Evolutionary conservation across 2,329 filamentous ascomycete species (phyloP), one percentile per base, ranked within the genome.

Genomic region (Penicillium olsonii): DNA sequence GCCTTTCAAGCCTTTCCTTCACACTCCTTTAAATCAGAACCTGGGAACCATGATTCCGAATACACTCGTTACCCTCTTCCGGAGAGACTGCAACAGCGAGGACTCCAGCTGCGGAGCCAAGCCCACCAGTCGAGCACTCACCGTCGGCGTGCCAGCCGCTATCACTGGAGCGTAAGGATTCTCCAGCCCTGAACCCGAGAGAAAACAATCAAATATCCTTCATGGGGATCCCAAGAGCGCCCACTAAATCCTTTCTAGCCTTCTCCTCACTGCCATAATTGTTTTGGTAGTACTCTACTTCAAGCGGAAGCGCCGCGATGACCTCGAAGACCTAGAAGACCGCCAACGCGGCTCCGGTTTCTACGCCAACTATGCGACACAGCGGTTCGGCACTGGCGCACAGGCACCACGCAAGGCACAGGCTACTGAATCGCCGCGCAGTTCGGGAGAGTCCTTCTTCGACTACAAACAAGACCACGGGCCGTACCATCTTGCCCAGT

Each of bases 391-490:
- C 20, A 6, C 22, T 5, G 39, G 31, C 33, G 33, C 33, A 35
- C 33, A 38, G 18, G 40, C 12, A 10, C 31, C 27, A 4, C 31
- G 22, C 14, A 29, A 18, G 10, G 11, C 39, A 3, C 12, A 44
- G 35, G 10, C 39, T 20, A 29, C 39, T 1, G 15, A 46, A 12
- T 49, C 47, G 3, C 47, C 42, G 4, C 47, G 42, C 4, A 39
- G 27, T 17, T 50, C 47, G 0, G 42, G 11, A 8, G 47, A 50
- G 0, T 50, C 47, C 10, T 18, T 50, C 14, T 50, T 29, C 33
- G 47, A 50, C 34, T 45, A 45, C n/a, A 50, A 50, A 37, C 42
- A 50, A 20, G 47, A 50, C 15, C 37, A 45, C 15, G 47, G 47
- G 2, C 42, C 20, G 4, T 50, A 50, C 27, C 47, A 45, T 17